Evolutionary conservation across 139 green algal genomes (phyloP).

Genomic region (Chlorella sorokiniana): DNA sequence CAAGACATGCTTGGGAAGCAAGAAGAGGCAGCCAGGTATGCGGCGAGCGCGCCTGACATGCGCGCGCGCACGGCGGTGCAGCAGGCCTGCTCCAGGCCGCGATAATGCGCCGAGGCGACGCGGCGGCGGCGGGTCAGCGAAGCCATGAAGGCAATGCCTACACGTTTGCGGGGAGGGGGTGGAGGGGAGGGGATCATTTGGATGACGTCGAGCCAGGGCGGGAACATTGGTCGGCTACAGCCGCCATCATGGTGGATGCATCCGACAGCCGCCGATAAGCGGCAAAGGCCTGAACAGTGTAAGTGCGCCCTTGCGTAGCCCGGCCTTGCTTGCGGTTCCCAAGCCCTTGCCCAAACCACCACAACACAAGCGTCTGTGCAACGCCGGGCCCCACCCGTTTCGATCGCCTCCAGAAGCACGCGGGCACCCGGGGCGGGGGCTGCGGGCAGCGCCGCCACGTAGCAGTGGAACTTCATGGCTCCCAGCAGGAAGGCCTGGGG

Average conservation of each 20-base stretch:
- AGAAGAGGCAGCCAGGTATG: no score
- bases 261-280: no score
- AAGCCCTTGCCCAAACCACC: not conserved
- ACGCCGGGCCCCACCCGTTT: not conserved
- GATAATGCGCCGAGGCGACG: conserved; percentile 25
- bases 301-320: no score
- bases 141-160: conserved; percentile 34
- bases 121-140: conserved; percentile 10
- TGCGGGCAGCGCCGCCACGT: conserved; percentile 52
- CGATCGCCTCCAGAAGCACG: conserved; percentile 9
- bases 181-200: not conserved
- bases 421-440: conserved; percentile 12
- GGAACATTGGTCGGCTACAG: not conserved
- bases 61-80: conserved; percentile 5
- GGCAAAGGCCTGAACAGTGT: no score
- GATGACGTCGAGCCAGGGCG: not conserved
- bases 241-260: conserved; percentile 41
- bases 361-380: not conserved
- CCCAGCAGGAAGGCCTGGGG: conserved; percentile 78
- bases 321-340: no score
- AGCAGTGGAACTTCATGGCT: conserved; percentile 86
- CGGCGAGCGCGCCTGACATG: conserved; percentile 18
- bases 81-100: not conserved
- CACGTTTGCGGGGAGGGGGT: not conserved
- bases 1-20: no score